Conservation (phyloP, 176 grass and related monocot species). For the Ensete ventricosum region DNA sequence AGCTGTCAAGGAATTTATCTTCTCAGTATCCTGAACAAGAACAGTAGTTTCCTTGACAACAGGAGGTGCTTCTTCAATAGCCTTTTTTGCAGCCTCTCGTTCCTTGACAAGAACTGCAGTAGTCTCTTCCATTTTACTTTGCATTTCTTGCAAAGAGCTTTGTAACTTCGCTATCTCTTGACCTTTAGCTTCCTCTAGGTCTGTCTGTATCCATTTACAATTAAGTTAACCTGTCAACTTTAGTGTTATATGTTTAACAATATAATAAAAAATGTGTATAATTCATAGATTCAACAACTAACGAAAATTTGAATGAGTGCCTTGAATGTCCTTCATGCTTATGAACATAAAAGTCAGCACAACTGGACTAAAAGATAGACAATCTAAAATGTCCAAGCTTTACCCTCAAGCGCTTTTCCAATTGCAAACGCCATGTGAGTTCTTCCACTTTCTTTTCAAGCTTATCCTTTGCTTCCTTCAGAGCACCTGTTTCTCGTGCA, state of each 20-base stretch:
- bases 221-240: slow-evolving; percentile 4
- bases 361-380: neutral
- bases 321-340: neutral
- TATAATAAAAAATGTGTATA: neutral
- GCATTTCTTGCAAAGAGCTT: slow-evolving; percentile 57
- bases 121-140: slow-evolving; percentile 78
- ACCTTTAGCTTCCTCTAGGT: slow-evolving; percentile 87
- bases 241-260: neutral
- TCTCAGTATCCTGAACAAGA: slow-evolving; percentile 85
- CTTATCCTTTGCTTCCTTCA: slow-evolving; percentile 98
- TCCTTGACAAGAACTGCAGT: slow-evolving; percentile 59
- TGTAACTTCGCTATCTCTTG: slow-evolving; percentile 73
- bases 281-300: neutral
- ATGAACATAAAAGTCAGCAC: neutral
- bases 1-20: slow-evolving; percentile 64
- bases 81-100: slow-evolving; percentile 52
- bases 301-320: neutral
- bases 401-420: slow-evolving; percentile 92
- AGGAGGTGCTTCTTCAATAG: slow-evolving; percentile 74
- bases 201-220: slow-evolving; percentile 43
- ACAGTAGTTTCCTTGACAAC: slow-evolving; percentile 73
- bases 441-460: slow-evolving; percentile 99
- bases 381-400: slow-evolving; percentile 15
- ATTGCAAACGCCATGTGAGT: slow-evolving; percentile 91
- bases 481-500: slow-evolving; percentile 95